Percentiles rank a stretch among this genome's conserved stretches.
Conservation (phyloP, 176 grass and related monocot species). For the Lolium rigidum region DNA sequence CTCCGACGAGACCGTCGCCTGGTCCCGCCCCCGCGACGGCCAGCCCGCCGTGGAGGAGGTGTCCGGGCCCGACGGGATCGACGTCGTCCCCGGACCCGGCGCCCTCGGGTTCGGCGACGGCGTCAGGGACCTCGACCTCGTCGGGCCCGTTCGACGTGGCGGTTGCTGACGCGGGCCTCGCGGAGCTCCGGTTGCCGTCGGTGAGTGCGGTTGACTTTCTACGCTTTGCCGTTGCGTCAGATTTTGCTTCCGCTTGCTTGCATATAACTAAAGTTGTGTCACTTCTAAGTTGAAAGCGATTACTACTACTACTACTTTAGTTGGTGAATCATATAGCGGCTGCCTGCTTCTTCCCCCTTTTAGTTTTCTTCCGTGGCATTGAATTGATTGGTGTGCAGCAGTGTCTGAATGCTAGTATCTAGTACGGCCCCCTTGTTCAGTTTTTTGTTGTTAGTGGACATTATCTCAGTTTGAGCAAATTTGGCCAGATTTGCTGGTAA, state of each 20-base stretch:
- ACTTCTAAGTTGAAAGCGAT: background rate
- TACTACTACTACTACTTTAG: background rate
- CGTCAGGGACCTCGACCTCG: constrained; percentile 69
- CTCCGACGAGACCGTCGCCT: constrained; percentile 62
- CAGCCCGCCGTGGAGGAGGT: constrained; percentile 59
- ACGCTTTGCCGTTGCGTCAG: background rate
- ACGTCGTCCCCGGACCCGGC: constrained; percentile 60
- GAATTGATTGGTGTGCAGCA: background rate
- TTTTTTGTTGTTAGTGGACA: constrained; percentile 5
- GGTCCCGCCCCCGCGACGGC: constrained; percentile 37
- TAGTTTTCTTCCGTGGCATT: background rate
- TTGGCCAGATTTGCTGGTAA: background rate
- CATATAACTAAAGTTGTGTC: background rate
- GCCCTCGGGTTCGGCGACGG: constrained; percentile 32
- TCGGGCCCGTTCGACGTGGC: constrained; percentile 76
- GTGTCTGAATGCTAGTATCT: background rate
- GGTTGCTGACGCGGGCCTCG: constrained; percentile 44
- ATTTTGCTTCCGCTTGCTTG: constrained; percentile 33
- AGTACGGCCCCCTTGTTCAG: background rate
- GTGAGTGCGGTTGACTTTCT: constrained; percentile 68
- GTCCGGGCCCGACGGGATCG: constrained; percentile 59
- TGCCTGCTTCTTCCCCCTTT: no score
- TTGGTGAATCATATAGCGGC: constrained; percentile 1
- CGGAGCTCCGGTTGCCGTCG: constrained; percentile 68
- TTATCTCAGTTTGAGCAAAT: background rate